Base-by-base conservation (phyloP, 2,329 filamentous ascomycete genomes). In the Graphiopsis chlorocephala region DNA sequence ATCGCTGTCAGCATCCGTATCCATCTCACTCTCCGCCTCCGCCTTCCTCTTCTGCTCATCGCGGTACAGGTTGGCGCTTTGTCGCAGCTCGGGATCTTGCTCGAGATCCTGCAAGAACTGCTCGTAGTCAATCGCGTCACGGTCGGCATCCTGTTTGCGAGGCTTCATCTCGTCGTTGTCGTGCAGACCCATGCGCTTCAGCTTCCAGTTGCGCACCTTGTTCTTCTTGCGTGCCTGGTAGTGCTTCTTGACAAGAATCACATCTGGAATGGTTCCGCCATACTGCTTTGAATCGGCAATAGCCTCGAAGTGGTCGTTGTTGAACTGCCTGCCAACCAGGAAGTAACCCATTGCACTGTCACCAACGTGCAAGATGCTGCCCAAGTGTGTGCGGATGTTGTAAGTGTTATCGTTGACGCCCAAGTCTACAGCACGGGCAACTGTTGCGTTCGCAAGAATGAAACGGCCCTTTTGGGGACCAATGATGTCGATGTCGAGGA, bases 321-420 rank as follows among this genome's bases (percentile, higher is more conserved):
- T 98, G 84, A 94, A 97, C 78, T 96, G 96, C 63, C 92, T 89
- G 58, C 92, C 93, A 4, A 87, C 88, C 57, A 99, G 80, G 77
- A 96, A 87, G 77, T 97, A 99, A n/a, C 95, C 95, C 85, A 99
- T 88, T 4, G 90, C 95, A 0, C 91, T 93, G 80, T 99, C 95
- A 61, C 95, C 95, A 0, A 92, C 87, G 72, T 96, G 90, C 14
- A 99, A 82, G 55, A 97, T 84, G 63, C 87, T 87, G 53, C 94
- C 95, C 6, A 99, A 84, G 78, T 99, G 95, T 31, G 95, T 98
- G 66, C 93, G 85, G 64, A 90, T 90, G 77, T 94, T 95, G 80
- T 95, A 99, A 2, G 90, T 94, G 69, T 84, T 89, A 79, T 96
- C 91, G 74, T 96, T 97, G 67, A 84, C 80, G 64, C 93, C 93